Percentiles rank a stretch among this genome's conserved stretches.
Evolutionary conservation across 129 eudicot species (phyloP).

Genomic region (Logfia minima): DNA sequence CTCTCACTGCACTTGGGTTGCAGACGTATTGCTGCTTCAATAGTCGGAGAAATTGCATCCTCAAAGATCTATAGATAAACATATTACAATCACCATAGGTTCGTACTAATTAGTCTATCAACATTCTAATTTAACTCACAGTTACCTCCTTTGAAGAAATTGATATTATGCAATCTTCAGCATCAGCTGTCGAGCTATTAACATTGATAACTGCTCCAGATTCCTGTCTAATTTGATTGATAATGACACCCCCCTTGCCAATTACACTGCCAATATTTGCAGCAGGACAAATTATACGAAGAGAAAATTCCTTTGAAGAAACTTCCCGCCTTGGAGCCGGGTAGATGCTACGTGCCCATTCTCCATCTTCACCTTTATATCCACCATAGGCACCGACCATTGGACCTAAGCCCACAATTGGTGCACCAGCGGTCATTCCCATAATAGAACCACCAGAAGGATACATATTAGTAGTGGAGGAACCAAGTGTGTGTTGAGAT

Average conservation of each 20-base stretch:
- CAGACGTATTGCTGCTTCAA: constrained; percentile 84
- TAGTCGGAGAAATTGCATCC: constrained; percentile 60
- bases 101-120: not conserved
- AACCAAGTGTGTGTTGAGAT: constrained; percentile 61
- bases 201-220: constrained; percentile 72
- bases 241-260: constrained; percentile 74
- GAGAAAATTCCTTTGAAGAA: constrained; percentile 63
- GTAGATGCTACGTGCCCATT: constrained; percentile 35
- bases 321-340: constrained; percentile 54
- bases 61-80: constrained; percentile 51
- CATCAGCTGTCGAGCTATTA: constrained; percentile 62
- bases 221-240: constrained; percentile 84
- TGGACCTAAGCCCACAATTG: constrained; percentile 66
- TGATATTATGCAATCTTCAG: constrained; percentile 68
- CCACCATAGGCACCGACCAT: constrained; percentile 42
- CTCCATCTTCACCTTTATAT: constrained; percentile 66
- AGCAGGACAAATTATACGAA: constrained; percentile 65
- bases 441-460: constrained; percentile 38
- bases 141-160: constrained; percentile 73
- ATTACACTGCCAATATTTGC: constrained; percentile 81
- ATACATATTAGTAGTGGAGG: constrained; percentile 35
- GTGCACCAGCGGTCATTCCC: constrained; percentile 53
- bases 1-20: constrained; percentile 90
- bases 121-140: not conserved
- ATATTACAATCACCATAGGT: not conserved